Evolutionary conservation across 2,329 filamentous ascomycete genomes (phyloP).

Genomic region (Fusarium pseudoanthophilum): DNA sequence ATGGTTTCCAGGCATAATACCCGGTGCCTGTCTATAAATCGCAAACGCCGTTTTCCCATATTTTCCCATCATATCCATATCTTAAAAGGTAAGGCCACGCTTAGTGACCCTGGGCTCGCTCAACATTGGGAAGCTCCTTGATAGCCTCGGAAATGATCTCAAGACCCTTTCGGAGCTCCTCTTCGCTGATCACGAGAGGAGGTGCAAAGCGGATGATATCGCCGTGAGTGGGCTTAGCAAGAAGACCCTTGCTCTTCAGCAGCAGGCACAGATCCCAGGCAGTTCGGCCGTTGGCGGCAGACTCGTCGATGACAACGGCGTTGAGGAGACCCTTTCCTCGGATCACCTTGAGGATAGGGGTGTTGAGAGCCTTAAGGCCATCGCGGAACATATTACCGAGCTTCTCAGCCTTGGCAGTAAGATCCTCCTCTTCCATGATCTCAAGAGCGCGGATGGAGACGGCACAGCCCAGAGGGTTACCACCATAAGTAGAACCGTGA

Average conservation of each 20-base stretch:
- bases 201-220: constrained; percentile 99
- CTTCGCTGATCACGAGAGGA: constrained; percentile 91
- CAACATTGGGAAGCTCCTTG: constrained; percentile 77
- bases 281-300: constrained; percentile 82
- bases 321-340: constrained; percentile 95
- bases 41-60: constrained; percentile 32
- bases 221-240: constrained; percentile 98
- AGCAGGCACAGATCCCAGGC: constrained; percentile 98
- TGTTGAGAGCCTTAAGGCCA: constrained; percentile 78
- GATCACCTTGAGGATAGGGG: constrained; percentile 82
- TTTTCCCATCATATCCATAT: constrained; percentile 30
- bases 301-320: constrained; percentile 95
- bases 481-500: constrained; percentile 97
- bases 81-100: constrained; percentile 30
- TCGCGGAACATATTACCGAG: constrained; percentile 87
- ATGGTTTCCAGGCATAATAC: constrained; percentile 19
- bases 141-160: constrained; percentile 84
- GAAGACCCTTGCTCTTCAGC: constrained; percentile 91
- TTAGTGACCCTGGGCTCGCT: constrained; percentile 53
- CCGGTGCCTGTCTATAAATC: constrained; percentile 14
- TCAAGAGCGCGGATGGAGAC: constrained; percentile 96
- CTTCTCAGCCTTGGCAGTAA: constrained; percentile 83
- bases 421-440: constrained; percentile 89
- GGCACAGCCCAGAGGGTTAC: constrained; percentile 94
- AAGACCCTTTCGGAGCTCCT: constrained; percentile 82